Base-by-base conservation (phyloP, 495 filamentous ascomycete genomes). In the Penicillium riverlandense region DNA sequence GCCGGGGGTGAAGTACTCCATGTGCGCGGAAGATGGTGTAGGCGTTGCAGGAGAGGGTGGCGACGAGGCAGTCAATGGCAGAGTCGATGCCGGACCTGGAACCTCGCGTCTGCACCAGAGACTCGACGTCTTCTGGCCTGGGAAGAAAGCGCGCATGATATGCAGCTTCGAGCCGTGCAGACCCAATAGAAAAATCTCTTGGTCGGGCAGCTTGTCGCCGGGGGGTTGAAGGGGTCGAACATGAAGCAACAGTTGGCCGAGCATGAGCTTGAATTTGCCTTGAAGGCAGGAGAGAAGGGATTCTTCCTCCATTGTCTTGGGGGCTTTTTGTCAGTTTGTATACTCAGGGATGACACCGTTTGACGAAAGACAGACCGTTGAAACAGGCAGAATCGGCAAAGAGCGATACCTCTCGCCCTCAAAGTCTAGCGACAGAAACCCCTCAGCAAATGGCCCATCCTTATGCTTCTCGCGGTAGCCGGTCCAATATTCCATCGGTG, bases 101-200 rank as follows among this genome's bases (percentile, higher is more conserved):
- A 53, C 8, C 27, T 53, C 41, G 30, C 50, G 41, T 8, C 53
- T 55, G 31, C 58, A 55, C 58, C 55, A 63, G 29, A 60, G 43
- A 11, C 34, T 47, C 11, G 58, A 62, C 0, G 53, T 55, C 42
- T 62, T 63, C 8, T 54, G 37, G 14, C 60, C 58, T 0, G 58
- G 63, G 39, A 66, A 66, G 12, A 55, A 47, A 8, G 44, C 54
- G 3, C 61, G 60, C 30, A 66, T 41, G 43, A 66, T 33, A 28
- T 64, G 60, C 1, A 66, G 46, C 14, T 49, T 52, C 11, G 58
- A 60, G 31, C 63, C 63, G 45, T 66, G 60, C 9, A 60, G 44
- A 11, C 52, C 53, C 29, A 66, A 47, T 1, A 66, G 44, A 41
- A 58, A 66, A 30, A 51, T 45, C 29, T 66, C 63, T 48, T 66